Percentiles rank a stretch among this genome's conserved stretches.
These are phyloP conservation scores for Picea glauca DNA, from an alignment of 75 land plant species.

Conservation along the genomic window DNA sequence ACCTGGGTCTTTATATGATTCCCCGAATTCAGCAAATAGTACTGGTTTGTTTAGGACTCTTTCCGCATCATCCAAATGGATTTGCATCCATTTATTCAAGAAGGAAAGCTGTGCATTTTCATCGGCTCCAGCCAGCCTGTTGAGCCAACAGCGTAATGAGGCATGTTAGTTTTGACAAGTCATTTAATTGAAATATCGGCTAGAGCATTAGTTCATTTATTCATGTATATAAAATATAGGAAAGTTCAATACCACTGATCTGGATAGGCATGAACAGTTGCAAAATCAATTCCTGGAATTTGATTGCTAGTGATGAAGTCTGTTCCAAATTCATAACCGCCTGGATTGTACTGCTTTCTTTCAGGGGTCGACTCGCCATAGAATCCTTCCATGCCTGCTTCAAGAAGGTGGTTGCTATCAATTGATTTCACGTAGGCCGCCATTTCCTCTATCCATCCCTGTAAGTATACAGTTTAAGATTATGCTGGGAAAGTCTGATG, in stretches of 20 bases:
- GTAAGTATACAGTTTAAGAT: constrained; percentile 1
- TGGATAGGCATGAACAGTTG: constrained; percentile 59
- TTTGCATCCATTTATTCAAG: constrained; percentile 28
- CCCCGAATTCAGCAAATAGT: constrained; percentile 53
- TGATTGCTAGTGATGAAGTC: constrained; percentile 48
- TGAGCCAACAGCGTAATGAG: background rate
- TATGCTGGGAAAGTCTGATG: background rate
- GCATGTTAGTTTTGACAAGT: background rate
- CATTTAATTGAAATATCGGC: background rate
- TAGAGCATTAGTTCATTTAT: background rate
- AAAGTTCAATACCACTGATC: constrained; percentile 36
- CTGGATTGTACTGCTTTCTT: constrained; percentile 22
- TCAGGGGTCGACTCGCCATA: constrained; percentile 28
- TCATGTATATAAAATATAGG: no score
- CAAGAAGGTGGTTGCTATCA: constrained; percentile 50
- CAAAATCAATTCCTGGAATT: constrained; percentile 38
- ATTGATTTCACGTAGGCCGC: constrained; percentile 44
- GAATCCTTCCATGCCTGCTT: constrained; percentile 56
- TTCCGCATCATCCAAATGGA: constrained; percentile 33
- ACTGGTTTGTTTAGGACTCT: constrained; percentile 39
- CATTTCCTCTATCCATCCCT: constrained; percentile 65
- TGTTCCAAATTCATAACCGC: constrained; percentile 28
- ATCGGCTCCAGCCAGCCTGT: constrained; percentile 37
- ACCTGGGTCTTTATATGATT: constrained; percentile 15
- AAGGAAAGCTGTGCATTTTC: constrained; percentile 26